These are phyloP conservation scores for Rhinocladiella similis DNA, from an alignment of 2,329 filamentous ascomycete genomes.

Conservation along the genomic window DNA sequence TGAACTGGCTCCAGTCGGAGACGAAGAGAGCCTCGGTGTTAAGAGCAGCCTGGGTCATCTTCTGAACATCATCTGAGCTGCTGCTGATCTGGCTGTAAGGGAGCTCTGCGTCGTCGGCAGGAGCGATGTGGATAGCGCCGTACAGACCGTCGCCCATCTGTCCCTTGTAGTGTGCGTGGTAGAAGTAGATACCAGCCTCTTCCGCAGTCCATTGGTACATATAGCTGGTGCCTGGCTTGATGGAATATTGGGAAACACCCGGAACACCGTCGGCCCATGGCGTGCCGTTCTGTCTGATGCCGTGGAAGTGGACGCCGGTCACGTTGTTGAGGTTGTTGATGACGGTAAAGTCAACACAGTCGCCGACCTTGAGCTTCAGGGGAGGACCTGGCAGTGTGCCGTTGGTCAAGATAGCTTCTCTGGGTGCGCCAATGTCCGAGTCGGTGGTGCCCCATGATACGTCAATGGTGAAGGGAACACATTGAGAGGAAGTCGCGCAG, in stretches of 20 bases:
- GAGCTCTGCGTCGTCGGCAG: slow-evolving; percentile 36
- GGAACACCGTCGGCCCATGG: slow-evolving; percentile 73
- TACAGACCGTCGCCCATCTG: slow-evolving; percentile 70
- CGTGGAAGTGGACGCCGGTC: slow-evolving; percentile 74
- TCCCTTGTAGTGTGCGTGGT: slow-evolving; percentile 66
- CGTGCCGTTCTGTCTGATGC: slow-evolving; percentile 74
- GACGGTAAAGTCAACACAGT: slow-evolving; percentile 68
- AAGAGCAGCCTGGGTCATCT: slow-evolving; percentile 53
- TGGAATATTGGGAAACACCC: slow-evolving; percentile 66
- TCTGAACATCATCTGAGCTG: slow-evolving; percentile 34
- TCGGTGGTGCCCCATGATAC: slow-evolving; percentile 39
- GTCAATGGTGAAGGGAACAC: slow-evolving; percentile 33
- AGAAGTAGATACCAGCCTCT: slow-evolving; percentile 61
- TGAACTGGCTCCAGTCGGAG: slow-evolving; percentile 58
- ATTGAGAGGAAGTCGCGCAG: slow-evolving; percentile 22
- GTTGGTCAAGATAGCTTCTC: slow-evolving; percentile 69
- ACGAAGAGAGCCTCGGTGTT: slow-evolving; percentile 52
- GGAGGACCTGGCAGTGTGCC: slow-evolving; percentile 72
- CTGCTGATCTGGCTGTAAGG: slow-evolving; percentile 54
- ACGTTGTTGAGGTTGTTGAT: slow-evolving; percentile 66
- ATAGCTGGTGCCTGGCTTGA: slow-evolving; percentile 62
- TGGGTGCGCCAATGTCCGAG: slow-evolving; percentile 42
- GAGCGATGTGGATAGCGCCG: slow-evolving; percentile 63
- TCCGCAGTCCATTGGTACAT: slow-evolving; percentile 58
- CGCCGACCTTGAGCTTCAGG: slow-evolving; percentile 72